Evolutionary conservation across 176 grass and related monocot genomes (phyloP).

Genomic region (Elaeis guineensis): DNA sequence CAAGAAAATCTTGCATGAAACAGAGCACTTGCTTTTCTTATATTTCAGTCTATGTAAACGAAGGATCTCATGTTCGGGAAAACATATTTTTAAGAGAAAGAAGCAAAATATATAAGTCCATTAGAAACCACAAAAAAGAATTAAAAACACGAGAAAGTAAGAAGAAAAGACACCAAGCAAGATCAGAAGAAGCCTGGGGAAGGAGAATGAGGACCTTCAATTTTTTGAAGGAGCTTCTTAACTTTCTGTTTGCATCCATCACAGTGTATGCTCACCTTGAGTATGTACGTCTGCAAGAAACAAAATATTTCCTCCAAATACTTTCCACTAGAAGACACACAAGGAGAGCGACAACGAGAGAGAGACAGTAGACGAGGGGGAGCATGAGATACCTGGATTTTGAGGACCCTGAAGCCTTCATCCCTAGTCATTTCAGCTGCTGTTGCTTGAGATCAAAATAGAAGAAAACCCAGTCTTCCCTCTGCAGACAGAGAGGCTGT

Average conservation of each 20-base stretch:
- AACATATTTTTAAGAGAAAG: no score
- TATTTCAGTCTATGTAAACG: no score
- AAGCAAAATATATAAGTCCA: neutral
- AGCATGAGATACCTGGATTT: slow-evolving; percentile 59
- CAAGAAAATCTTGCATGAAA: no score
- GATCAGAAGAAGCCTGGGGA: no score
- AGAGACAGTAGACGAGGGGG: neutral
- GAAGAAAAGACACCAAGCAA: no score
- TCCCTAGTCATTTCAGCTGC: slow-evolving; percentile 61
- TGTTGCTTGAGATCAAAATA: slow-evolving; percentile 8
- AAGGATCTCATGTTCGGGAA: no score
- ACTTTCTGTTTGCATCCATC: slow-evolving; percentile 94
- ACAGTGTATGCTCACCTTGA: slow-evolving; percentile 99
- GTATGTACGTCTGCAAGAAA: slow-evolving; percentile 70
- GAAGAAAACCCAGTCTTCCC: no score
- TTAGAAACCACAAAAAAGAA: slow-evolving; percentile 3
- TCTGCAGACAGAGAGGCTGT: neutral
- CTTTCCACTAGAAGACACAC: neutral
- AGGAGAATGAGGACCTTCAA: slow-evolving; percentile 55
- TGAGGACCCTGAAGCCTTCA: slow-evolving; percentile 92
- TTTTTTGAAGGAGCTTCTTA: slow-evolving; percentile 89
- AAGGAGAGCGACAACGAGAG: slow-evolving; percentile 1
- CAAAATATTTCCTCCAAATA: neutral
- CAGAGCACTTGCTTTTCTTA: no score
- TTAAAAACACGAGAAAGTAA: neutral